Evolutionary conservation across 192 early-diverging fungal species (phyloP).

Genomic region (Diversispora epigaea): DNA sequence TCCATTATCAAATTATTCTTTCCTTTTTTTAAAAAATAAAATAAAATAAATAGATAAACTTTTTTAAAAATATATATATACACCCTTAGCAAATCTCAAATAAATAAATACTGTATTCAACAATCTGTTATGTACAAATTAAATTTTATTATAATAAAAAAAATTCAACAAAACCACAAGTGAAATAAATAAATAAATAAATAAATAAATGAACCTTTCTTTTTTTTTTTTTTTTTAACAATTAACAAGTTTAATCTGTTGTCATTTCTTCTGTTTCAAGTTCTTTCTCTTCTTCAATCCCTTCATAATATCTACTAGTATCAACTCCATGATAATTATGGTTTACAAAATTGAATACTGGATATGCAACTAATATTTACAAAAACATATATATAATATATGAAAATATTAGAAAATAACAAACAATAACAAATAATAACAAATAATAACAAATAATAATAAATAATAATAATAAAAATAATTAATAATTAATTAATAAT

Average conservation of each 20-base stretch:
- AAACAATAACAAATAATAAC: background rate
- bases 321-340: slow-evolving; percentile 72
- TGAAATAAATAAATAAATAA: background rate
- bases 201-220: background rate
- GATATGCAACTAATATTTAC: slow-evolving; percentile 51
- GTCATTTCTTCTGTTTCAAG: background rate
- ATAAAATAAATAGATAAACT: too few relatives aligned
- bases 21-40: too few relatives aligned
- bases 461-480: slow-evolving; percentile 16
- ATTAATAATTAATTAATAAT: background rate
- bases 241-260: too few relatives aligned
- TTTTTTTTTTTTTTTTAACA: background rate
- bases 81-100: too few relatives aligned
- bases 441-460: slow-evolving; percentile 8
- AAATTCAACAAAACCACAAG: too few relatives aligned
- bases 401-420: background rate
- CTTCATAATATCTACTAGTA: slow-evolving; percentile 31
- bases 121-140: too few relatives aligned
- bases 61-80: too few relatives aligned
- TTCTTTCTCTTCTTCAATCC: background rate
- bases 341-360: slow-evolving; percentile 78
- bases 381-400: too few relatives aligned
- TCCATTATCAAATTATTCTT: too few relatives aligned
- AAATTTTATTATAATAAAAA: too few relatives aligned
- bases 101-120: too few relatives aligned